Evolutionary conservation across 2,329 filamentous ascomycete species (phyloP).

Genomic region (Colletotrichum siamense): DNA sequence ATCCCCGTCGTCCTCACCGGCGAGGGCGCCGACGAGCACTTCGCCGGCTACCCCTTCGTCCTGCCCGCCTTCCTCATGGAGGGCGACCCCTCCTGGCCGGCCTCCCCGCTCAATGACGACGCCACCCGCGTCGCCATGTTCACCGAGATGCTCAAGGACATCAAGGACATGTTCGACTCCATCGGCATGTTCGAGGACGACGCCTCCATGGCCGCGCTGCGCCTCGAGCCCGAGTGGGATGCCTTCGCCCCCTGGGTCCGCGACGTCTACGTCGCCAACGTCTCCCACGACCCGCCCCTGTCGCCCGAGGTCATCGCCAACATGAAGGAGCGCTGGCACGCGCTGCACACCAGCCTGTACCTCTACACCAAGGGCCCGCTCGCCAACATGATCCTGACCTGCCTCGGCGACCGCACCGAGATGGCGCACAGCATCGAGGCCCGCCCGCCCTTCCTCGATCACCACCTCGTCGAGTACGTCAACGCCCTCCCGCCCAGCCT

Average conservation of each 20-base stretch:
- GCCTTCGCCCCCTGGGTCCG: conserved; percentile 21
- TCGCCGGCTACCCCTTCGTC: conserved; percentile 56
- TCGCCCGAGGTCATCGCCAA: conserved; percentile 25
- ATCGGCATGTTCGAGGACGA: conserved; percentile 21
- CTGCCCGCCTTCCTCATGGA: conserved; percentile 54
- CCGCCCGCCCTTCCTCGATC: conserved; percentile 40
- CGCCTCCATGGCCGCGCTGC: not conserved
- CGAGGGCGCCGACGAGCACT: conserved; percentile 60
- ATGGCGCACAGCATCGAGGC: conserved; percentile 42
- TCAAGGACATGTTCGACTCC: conserved; percentile 11
- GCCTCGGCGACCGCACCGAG: conserved; percentile 37
- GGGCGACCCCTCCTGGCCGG: conserved; percentile 43
- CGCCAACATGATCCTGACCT: conserved; percentile 32
- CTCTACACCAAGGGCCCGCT: conserved; percentile 29
- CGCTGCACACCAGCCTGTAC: conserved; percentile 31
- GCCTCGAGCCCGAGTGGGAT: conserved; percentile 2
- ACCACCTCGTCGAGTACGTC: conserved; percentile 34
- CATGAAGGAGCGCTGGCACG: conserved; percentile 33
- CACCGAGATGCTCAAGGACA: conserved; percentile 7
- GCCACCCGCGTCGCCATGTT: not conserved
- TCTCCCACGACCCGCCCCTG: conserved; percentile 4
- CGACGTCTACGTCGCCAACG: conserved; percentile 23
- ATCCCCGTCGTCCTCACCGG: conserved; percentile 60
- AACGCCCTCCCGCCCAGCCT: conserved; percentile 33
- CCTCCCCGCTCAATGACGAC: conserved; percentile 21